Base-by-base conservation (phyloP, 2,329 filamentous ascomycete genomes). In the Calonectria henricotiae region DNA sequence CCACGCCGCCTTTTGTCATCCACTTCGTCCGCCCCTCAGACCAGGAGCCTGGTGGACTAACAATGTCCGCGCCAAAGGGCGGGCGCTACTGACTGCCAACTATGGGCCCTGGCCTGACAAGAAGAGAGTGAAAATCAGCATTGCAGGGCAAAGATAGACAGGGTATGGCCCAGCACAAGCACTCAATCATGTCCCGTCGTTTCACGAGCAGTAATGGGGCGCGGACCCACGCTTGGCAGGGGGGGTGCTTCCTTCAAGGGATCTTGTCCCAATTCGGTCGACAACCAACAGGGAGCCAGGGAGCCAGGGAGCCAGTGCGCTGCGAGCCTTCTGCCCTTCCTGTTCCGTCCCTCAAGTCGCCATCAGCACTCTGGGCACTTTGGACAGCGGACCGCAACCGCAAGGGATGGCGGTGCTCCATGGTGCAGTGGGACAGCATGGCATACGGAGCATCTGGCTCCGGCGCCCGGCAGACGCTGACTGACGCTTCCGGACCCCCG, bases 121-220 rank as follows among this genome's bases (percentile, higher is more conserved):
- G 35, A 39, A 54, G n/a, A 55, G 49, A 65, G 62, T 35, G 61
- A 64, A 25, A 49, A 64, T 63, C 66, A 41, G 41, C 65, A 68
- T 61, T 47, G 60, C 60, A 68, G 39, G 39, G 37, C 44, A 49
- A 39, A 44, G 60, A 32, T 43, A 12, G 25, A 17, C 58, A 62
- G 58, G 58, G 55, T 46, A 35, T 23, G 35, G 37, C 58, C 47
- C 20, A 60, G 41, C 51, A 74, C 64, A 68, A 74, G 63, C 65
- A 75, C 70, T 69, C 63, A 69, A 65, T 73, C 71, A 72, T 73
- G n/a, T 12, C 46, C 65, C 46, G 51, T 76, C 65, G 72, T 71
- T 71, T 75, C 69, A 73, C 67, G 71, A 68, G 65, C 63, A 44
- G 61, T 44, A 39, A 62, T 51, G 71, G 30, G 64, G 65, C 67